phyloP scores from a whole-genome alignment of 2,329 filamentous ascomycete genomes.

The Akanthomyces dipterigenus region DNA sequence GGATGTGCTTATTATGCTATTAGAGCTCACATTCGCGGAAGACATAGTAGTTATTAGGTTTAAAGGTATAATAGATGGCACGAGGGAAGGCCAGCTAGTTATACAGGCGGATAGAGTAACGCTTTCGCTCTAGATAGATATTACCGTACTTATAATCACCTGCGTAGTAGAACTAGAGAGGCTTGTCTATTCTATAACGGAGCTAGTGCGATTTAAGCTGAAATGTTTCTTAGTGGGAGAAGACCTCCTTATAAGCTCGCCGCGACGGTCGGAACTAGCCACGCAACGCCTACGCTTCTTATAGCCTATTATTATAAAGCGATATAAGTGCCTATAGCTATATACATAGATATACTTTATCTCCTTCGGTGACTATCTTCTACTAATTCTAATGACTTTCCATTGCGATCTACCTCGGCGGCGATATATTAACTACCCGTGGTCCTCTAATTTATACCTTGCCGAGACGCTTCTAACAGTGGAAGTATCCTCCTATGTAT shows the following conservation, averaged over 20 bases:
- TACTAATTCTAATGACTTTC: background rate
- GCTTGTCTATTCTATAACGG: background rate
- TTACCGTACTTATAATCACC: background rate
- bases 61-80: background rate
- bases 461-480: background rate
- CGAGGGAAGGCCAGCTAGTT: background rate
- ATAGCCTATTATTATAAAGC: background rate
- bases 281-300: background rate
- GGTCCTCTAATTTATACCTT: background rate
- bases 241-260: background rate
- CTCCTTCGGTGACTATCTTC: background rate
- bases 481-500: background rate
- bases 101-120: background rate
- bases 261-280: background rate
- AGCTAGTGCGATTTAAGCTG: background rate
- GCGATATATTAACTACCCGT: background rate
- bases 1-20: background rate
- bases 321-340: background rate
- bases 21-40: background rate
- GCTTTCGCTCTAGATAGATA: background rate
- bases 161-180: background rate
- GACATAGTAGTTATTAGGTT: background rate
- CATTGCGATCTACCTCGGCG: background rate
- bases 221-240: background rate
- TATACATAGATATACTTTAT: background rate